A percentile compares a stretch with the other conserved stretches of the same genome.
Conservation (phyloP, 176 grass and related monocot species). For the Eragrostis curvula region DNA sequence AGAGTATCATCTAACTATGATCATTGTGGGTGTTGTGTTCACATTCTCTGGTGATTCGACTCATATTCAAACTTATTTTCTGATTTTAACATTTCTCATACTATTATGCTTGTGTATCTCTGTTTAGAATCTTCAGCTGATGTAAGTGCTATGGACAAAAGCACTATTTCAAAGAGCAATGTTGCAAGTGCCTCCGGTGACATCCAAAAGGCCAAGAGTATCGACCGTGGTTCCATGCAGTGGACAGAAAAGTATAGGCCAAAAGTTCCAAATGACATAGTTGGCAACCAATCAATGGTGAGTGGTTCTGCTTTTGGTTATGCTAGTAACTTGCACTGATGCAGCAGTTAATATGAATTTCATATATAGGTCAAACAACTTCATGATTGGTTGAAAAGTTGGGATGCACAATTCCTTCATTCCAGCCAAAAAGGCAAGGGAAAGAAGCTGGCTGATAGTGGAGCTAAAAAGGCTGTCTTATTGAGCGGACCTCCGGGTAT, state of each 20-base stretch:
- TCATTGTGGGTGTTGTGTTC: slow-evolving; percentile 24
- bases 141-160: slow-evolving; percentile 50
- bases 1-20: neutral
- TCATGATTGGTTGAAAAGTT: slow-evolving; percentile 94
- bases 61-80: slow-evolving; percentile 22
- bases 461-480: slow-evolving; percentile 90
- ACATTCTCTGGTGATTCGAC: slow-evolving; percentile 6
- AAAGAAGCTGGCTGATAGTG: slow-evolving; percentile 75
- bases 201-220: slow-evolving; percentile 57
- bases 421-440: slow-evolving; percentile 75
- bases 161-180: slow-evolving; percentile 54
- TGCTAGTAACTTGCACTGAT: slow-evolving; percentile 37
- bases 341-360: slow-evolving; percentile 22
- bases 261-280: slow-evolving; percentile 94
- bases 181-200: slow-evolving; percentile 50
- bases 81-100: slow-evolving; percentile 21
- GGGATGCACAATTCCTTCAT: slow-evolving; percentile 82
- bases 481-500: slow-evolving; percentile 92
- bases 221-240: slow-evolving; percentile 72
- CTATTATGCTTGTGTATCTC: slow-evolving; percentile 36
- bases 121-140: slow-evolving; percentile 55
- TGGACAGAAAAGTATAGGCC: slow-evolving; percentile 97
- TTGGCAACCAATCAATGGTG: slow-evolving; percentile 95
- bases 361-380: slow-evolving; percentile 87
- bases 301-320: slow-evolving; percentile 39